phyloP scores from a whole-genome alignment of 495 filamentous ascomycete species.

The Parathielavia appendiculata region DNA sequence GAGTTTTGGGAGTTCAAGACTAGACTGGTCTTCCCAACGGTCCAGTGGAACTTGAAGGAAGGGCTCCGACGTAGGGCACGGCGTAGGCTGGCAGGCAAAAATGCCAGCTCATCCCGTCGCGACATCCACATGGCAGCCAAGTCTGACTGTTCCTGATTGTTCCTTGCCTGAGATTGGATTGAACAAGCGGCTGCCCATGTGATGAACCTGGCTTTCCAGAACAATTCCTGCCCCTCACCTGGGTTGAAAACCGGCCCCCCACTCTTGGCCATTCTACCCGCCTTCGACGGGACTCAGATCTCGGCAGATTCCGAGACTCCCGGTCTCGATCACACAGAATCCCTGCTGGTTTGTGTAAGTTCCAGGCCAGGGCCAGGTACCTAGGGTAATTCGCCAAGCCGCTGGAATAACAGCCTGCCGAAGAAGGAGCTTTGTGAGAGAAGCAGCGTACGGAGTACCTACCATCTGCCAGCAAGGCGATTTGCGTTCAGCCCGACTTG shows the following conservation, averaged over 20 bases:
- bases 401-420: neutral
- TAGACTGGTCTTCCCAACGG: neutral
- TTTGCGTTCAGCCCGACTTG: slow-evolving; percentile 18
- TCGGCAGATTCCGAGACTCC: no score
- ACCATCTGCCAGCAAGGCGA: slow-evolving; percentile 1
- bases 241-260: neutral
- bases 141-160: no score
- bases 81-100: neutral
- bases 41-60: neutral
- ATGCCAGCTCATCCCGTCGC: slow-evolving; percentile 13
- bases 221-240: slow-evolving; percentile 17
- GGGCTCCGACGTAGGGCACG: neutral
- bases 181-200: neutral
- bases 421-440: neutral
- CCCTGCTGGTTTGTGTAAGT: no score
- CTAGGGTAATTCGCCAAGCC: neutral
- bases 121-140: slow-evolving; percentile 13
- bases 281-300: neutral
- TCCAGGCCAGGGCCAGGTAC: no score
- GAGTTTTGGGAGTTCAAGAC: neutral
- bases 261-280: neutral
- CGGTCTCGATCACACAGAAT: neutral
- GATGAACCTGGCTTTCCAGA: slow-evolving; percentile 23
- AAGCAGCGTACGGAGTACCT: neutral
- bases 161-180: no score